Percentiles rank a stretch among this genome's conserved stretches.
These are phyloP conservation scores for Grifola frondosa DNA, from an alignment of 1,284 basidiomycete genomes.

Conservation along the genomic window DNA sequence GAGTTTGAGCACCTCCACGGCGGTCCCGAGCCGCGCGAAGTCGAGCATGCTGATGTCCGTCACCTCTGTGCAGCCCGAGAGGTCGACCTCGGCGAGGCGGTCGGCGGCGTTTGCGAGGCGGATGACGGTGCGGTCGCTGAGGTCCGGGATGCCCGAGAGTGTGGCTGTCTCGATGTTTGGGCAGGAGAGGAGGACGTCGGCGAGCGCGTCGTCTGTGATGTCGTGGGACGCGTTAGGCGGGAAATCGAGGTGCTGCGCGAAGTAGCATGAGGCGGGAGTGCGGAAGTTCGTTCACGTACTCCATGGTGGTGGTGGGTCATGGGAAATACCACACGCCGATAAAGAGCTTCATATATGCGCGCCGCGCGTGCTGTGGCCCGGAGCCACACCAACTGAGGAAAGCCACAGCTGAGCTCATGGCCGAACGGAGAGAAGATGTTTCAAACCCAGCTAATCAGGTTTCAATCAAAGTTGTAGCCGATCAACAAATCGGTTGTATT, in stretches of 20 bases:
- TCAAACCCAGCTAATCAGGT: too few species aligned
- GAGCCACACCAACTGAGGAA: too few species aligned
- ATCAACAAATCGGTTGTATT: background rate
- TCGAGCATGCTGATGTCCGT: slow-evolving; percentile 76
- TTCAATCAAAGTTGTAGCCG: background rate
- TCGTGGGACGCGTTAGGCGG: slow-evolving; percentile 27
- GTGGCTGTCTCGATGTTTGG: slow-evolving; percentile 74
- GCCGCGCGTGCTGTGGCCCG: slow-evolving; percentile 2
- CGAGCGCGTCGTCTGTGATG: slow-evolving; percentile 68
- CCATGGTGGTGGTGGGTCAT: slow-evolving; percentile 18
- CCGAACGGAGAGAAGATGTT: too few species aligned
- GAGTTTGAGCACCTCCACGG: slow-evolving; percentile 74
- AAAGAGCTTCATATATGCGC: too few species aligned
- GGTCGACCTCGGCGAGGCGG: slow-evolving; percentile 74
- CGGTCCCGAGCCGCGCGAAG: slow-evolving; percentile 64
- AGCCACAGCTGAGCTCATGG: too few species aligned
- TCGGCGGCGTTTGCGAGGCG: slow-evolving; percentile 64
- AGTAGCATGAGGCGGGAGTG: slow-evolving; percentile 49
- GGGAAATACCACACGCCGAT: too few species aligned
- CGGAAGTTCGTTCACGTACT: slow-evolving; percentile 29
- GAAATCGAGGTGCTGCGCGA: slow-evolving; percentile 56
- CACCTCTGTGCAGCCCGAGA: slow-evolving; percentile 74
- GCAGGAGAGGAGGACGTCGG: slow-evolving; percentile 58
- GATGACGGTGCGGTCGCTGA: slow-evolving; percentile 69
- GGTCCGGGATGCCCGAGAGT: slow-evolving; percentile 64